Evolutionary conservation across 352 stramenopile genomes (phyloP), one percentile per base, ranked within the genome.

Genomic region (Pythium coloratum): DNA sequence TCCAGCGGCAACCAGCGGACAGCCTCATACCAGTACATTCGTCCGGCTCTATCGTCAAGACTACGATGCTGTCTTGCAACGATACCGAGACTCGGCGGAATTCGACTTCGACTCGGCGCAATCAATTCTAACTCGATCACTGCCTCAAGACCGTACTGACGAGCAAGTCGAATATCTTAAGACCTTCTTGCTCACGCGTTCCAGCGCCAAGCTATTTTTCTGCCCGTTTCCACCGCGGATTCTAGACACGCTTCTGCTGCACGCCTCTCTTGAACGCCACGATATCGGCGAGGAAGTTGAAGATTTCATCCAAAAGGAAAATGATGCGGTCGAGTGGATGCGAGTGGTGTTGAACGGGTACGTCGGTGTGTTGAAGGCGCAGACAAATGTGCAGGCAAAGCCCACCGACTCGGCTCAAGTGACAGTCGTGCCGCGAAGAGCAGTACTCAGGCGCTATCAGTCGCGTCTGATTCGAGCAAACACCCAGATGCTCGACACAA

Each of bases 71-170:
- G 46, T 61, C 1, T 28, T 73, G 8, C 54, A 58, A 2, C 58
- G 55, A 4, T 80, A 80, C 36, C n/a, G 75, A 4, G 61, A 81
- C 10, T 64, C 57, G 1, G 74, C 49, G 0, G 64, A 72, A 13
- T 80, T 83, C 34, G 72, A 73, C 5, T 55, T 69, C 13, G 69
- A 70, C 2, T 47, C 14, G 10, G 59, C 67, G 4, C 67, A 67
- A 18, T 40, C 36, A 9, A 76, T 84, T 55, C 38, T 84, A 26
- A 58, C 66, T 6, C 47, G 58, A n/a, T 67, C 67, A 4, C 56
- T 72, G 14, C 75, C 76, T 53, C 78, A 70, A 66, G 76, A 87
- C 53, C 78, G 78, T 8, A 82, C 73, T 2, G 75, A 80, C 12
- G 76, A 83, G 53, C 75, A 87, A 49, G 18, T 87, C 3, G 28